A percentile compares a stretch with the other conserved stretches of the same genome.
These are phyloP conservation scores for Annona squamosa DNA, from an alignment of 164 flowering plant species.

Conservation along the genomic window DNA sequence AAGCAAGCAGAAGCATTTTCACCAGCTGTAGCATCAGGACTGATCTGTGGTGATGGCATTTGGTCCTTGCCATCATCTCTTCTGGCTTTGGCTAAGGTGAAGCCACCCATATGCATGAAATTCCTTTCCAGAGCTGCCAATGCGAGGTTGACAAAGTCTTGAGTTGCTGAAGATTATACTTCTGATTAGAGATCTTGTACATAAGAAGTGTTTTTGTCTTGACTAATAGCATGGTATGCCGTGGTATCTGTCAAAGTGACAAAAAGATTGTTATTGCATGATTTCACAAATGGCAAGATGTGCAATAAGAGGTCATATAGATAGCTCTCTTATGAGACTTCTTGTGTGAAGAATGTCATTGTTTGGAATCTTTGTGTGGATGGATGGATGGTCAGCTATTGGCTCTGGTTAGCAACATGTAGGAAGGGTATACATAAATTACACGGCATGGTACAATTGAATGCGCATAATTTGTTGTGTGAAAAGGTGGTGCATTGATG, in stretches of 20 bases:
- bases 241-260: background rate
- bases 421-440: too few species aligned
- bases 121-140: slow-evolving; percentile 24
- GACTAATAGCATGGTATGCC: background rate
- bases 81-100: slow-evolving; percentile 29
- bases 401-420: too few species aligned
- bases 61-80: slow-evolving; percentile 23
- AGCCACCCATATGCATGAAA: slow-evolving; percentile 60
- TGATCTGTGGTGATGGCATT: slow-evolving; percentile 32
- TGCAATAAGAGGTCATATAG: too few species aligned
- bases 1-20: slow-evolving; percentile 15
- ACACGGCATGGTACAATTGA: too few species aligned
- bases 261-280: too few species aligned
- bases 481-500: too few species aligned
- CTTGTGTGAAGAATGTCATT: too few species aligned
- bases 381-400: too few species aligned
- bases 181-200: background rate
- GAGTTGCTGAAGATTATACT: background rate
- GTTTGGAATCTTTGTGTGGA: too few species aligned
- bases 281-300: too few species aligned
- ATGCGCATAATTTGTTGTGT: too few species aligned
- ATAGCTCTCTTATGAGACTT: too few species aligned
- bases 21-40: slow-evolving; percentile 28
- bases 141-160: slow-evolving; percentile 27
- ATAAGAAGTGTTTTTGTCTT: background rate